Base-by-base conservation (phyloP, 148 eudicot species). In the Rhododendron ferrugineum region DNA sequence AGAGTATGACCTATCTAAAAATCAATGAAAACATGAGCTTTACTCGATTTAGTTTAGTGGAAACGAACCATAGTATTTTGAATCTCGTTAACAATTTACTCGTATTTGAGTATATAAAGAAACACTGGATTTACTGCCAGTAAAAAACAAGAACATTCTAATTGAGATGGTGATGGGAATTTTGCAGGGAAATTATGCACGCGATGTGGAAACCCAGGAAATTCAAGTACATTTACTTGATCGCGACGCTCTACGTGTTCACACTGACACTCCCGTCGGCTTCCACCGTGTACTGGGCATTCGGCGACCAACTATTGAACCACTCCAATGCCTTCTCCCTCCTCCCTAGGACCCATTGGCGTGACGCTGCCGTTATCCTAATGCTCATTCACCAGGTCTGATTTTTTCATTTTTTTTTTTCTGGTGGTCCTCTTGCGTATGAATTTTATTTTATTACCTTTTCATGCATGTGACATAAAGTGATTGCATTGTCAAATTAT, bases 191-290 rank as follows among this genome's bases (percentile, higher is more conserved):
- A 89, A 94, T 94, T 46, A 94, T 88, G 92, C 92, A 91, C 44
- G 92, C 92, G 2, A 94, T 94, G 95, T 94, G 97, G 98, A 95
- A 95, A 74, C 98, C 96, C 11, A 93, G 89, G 74, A 95, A 93
- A 83, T 95, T 95, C 92, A 95, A 95, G 93, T 95, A 92, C 92
- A 93, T 93, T 30, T 95, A 95, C 88, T 78, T 95, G 32, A 36
- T 91, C 10, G 98, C 98, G 44, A 95, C 98, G 36, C 89, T 95
- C 11, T 95, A 95, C 78, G 98, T 95, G 0, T 95, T 95, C 90
- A 95, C 96, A 1, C 85, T 95, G 8, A 95, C 98, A 8, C 80
- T 95, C 14, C 98, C 98, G 8, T 95, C 98, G 0, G 92, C 96
- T 16, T 85, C 93, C 1, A 92, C 95, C 6, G 92, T 95, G 1